These are phyloP conservation scores for Silene noctiflora DNA, from an alignment of 179 eudicot species.

Conservation along the genomic window DNA sequence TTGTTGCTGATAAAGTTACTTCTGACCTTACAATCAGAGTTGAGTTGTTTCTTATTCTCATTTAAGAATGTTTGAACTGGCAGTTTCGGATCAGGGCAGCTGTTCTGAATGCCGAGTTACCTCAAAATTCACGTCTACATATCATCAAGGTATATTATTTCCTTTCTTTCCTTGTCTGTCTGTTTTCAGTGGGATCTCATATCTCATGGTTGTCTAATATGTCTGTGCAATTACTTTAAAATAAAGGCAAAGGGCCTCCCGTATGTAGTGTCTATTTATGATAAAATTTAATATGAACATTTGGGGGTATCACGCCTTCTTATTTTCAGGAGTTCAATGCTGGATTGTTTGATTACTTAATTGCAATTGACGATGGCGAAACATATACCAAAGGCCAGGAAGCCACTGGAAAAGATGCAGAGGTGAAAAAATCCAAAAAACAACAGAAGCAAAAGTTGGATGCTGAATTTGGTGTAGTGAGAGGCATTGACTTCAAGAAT, in stretches of 20 bases:
- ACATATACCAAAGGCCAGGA: constrained; percentile 46
- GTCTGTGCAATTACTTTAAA: not conserved
- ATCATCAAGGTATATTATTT: constrained; percentile 66
- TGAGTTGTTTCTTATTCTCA: not conserved
- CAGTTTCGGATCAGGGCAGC: constrained; percentile 92
- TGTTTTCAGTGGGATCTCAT: not conserved
- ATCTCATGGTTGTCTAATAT: constrained; percentile 1
- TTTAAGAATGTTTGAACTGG: constrained; percentile 18
- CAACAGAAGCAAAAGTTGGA: constrained; percentile 59
- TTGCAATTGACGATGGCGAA: constrained; percentile 76
- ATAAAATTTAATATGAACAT: not conserved
- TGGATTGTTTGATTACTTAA: constrained; percentile 87
- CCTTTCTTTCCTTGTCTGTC: not conserved
- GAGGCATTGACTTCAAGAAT: constrained; percentile 97
- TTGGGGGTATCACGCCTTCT: not conserved
- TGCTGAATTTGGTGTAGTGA: constrained; percentile 89
- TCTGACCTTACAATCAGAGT: not conserved
- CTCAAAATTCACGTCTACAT: constrained; percentile 93
- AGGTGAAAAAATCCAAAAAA: constrained; percentile 47
- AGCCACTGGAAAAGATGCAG: constrained; percentile 37
- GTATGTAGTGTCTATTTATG: not conserved
- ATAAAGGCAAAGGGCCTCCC: not conserved
- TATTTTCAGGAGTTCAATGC: constrained; percentile 82
- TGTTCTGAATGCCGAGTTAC: constrained; percentile 87
- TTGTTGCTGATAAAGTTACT: not conserved